Base-by-base conservation (phyloP, 1,284 basidiomycete genomes). In the Papiliotrema fonsecae region DNA sequence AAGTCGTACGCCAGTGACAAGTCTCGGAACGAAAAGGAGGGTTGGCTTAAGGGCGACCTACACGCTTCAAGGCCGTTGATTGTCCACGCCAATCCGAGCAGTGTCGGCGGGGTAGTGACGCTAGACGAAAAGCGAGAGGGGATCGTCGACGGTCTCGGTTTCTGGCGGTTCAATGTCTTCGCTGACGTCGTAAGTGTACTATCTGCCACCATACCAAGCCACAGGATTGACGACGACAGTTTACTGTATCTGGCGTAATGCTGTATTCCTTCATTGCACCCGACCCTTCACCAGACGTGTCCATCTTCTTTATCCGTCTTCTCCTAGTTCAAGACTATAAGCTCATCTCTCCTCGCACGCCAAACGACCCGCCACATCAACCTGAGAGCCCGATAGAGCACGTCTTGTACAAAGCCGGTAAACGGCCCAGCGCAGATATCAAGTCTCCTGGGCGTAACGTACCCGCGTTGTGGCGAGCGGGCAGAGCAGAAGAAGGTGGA, bases 301-400 rank as follows among this genome's bases (percentile, higher is more conserved):
- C 70, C 18, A 65, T 74, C 54, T 74, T 72, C 57, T 63, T 70
- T 45, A 49, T 60, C 22, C 69, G 70, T 22, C 56, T 74, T 16
- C 42, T 72, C 14, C 49, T 74, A 6, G 44, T 60, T 1, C 72
- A 74, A 48, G 46, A 36, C 1, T 73, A 73, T 47, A 49, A 50
- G 18, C 40, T 74, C 30, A 51, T 51, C 38, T 70, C 70, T 4
- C 70, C 69, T 4, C 61, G 69, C 16, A 66, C 60, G 13, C 67
- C 67, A 2, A 65, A 70, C 51, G 56, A 61, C 10, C 50, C 57
- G 18, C 62, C 67, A 3, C 43, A 49, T 43, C 41, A 45, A 36
- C 64, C 67, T 13, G 65, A 70, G 49, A n/a, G 46, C 10, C 49
- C 66, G 1, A 59, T 51, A 25, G 55, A 64, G 22, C 59, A 65